phyloP scores from a whole-genome alignment of 306 rosid genomes.

The Cucumis melo region DNA sequence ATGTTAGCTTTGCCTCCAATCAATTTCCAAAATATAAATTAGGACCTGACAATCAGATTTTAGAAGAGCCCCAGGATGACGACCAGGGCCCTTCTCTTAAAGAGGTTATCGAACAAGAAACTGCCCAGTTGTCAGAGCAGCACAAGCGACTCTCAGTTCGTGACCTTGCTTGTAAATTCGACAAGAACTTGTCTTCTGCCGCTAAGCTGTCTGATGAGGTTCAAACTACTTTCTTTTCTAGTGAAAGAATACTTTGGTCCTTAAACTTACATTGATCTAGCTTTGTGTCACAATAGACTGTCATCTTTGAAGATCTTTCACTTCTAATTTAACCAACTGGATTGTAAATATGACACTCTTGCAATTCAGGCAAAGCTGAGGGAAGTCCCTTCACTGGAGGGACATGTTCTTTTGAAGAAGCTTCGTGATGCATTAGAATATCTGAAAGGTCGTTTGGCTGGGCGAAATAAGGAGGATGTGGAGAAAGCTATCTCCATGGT shows the following conservation, averaged over 20 bases:
- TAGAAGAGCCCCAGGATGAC: slow-evolving; percentile 61
- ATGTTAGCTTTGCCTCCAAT: slow-evolving; percentile 66
- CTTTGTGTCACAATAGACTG: not conserved
- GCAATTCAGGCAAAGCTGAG: slow-evolving; percentile 69
- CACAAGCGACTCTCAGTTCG: slow-evolving; percentile 95
- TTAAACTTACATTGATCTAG: not conserved
- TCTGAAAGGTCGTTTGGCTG: slow-evolving; percentile 59
- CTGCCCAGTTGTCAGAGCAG: slow-evolving; percentile 61
- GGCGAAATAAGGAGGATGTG: slow-evolving; percentile 84
- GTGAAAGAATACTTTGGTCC: not conserved
- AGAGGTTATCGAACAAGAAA: slow-evolving; percentile 69
- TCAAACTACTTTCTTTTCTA: slow-evolving; percentile 8
- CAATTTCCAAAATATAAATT: slow-evolving; percentile 76
- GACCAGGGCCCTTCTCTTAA: slow-evolving; percentile 56
- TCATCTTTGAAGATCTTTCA: not conserved
- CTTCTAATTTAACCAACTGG: not conserved
- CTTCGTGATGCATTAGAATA: slow-evolving; percentile 87
- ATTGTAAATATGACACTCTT: slow-evolving; percentile 5
- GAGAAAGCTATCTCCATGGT: slow-evolving; percentile 97
- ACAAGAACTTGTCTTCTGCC: slow-evolving; percentile 86
- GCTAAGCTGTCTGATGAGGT: slow-evolving; percentile 92
- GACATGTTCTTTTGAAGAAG: slow-evolving; percentile 92
- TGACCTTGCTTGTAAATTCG: slow-evolving; percentile 92
- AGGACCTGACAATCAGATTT: slow-evolving; percentile 63
- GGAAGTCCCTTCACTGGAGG: slow-evolving; percentile 91